Evolutionary conservation across 129 eudicot genomes (phyloP).

Genomic region (Helichrysum umbraculigerum): DNA sequence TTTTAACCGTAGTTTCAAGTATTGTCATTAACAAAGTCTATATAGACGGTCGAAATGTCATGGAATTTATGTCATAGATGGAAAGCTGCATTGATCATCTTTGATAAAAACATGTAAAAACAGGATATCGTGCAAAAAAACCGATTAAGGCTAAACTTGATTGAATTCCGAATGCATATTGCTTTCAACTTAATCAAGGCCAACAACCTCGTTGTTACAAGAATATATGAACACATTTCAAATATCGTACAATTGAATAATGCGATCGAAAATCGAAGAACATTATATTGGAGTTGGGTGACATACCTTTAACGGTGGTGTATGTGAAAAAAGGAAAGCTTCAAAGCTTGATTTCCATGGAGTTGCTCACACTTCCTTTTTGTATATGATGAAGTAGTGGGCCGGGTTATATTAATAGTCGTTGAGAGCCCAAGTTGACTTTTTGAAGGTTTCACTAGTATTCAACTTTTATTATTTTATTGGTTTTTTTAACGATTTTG

Average conservation of each 20-base stretch:
- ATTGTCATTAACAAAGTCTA: too few species aligned
- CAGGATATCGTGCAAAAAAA: not conserved
- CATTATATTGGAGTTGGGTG: not conserved
- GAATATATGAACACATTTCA: not conserved
- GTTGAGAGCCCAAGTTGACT: constrained; percentile 33
- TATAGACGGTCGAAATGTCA: too few species aligned
- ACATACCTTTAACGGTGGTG: constrained; percentile 7
- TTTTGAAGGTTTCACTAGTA: constrained; percentile 22
- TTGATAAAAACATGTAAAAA: not conserved
- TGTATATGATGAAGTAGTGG: constrained; percentile 26
- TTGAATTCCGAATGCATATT: not conserved
- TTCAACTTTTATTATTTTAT: constrained; percentile 17
- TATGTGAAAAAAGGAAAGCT: constrained; percentile 17
- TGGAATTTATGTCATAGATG: too few species aligned
- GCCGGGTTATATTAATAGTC: constrained; percentile 27
- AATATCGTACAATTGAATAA: not conserved
- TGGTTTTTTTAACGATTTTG: constrained; percentile 1
- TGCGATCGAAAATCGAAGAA: not conserved
- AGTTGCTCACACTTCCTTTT: constrained; percentile 8
- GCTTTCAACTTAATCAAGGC: not conserved
- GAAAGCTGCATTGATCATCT: too few species aligned
- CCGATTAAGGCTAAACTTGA: not conserved
- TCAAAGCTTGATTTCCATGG: constrained; percentile 31
- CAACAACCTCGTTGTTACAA: not conserved
- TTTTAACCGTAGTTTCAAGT: too few species aligned